These are phyloP conservation scores for Wolfiporia cocos DNA, from an alignment of 1,284 basidiomycete species.

Conservation along the genomic window DNA sequence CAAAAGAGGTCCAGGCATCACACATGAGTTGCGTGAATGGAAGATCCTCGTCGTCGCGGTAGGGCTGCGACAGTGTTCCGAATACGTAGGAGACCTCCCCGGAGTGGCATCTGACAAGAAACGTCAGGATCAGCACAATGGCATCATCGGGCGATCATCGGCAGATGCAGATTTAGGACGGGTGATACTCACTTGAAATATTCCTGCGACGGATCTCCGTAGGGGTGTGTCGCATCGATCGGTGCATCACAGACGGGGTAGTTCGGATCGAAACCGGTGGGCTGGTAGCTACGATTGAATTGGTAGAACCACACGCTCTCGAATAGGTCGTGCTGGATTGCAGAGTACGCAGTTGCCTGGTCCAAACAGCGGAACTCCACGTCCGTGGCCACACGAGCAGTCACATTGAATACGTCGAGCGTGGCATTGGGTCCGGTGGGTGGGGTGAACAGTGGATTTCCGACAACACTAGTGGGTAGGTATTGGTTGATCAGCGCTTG, in stretches of 20 bases:
- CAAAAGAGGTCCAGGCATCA: conserved; percentile 35
- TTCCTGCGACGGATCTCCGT: conserved; percentile 28
- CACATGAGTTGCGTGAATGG: conserved; percentile 30
- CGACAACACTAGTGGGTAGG: conserved; percentile 17
- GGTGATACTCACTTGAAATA: conserved; percentile 24
- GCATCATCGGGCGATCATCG: no score
- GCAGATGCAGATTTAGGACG: neutral
- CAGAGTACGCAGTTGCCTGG: conserved; percentile 30
- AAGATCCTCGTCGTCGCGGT: conserved; percentile 33
- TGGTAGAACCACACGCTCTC: conserved; percentile 29
- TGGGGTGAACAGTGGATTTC: conserved; percentile 26
- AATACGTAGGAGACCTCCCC: conserved; percentile 35
- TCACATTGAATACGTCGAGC: conserved; percentile 31
- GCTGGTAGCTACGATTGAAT: conserved; percentile 33
- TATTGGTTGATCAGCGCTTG: conserved; percentile 16
- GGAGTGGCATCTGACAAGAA: conserved; percentile 29
- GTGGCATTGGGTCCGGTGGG: conserved; percentile 23
- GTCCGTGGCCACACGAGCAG: conserved; percentile 29
- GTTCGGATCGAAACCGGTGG: conserved; percentile 30
- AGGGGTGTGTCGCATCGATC: conserved; percentile 24
- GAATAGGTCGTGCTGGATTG: conserved; percentile 27
- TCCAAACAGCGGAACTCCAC: conserved; percentile 34
- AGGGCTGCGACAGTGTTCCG: conserved; percentile 29
- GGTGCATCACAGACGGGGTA: conserved; percentile 31
- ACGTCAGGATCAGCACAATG: neutral